These are phyloP conservation scores for Alternaria gansuensis DNA, from an alignment of 2,329 filamentous ascomycete species.

Conservation along the genomic window DNA sequence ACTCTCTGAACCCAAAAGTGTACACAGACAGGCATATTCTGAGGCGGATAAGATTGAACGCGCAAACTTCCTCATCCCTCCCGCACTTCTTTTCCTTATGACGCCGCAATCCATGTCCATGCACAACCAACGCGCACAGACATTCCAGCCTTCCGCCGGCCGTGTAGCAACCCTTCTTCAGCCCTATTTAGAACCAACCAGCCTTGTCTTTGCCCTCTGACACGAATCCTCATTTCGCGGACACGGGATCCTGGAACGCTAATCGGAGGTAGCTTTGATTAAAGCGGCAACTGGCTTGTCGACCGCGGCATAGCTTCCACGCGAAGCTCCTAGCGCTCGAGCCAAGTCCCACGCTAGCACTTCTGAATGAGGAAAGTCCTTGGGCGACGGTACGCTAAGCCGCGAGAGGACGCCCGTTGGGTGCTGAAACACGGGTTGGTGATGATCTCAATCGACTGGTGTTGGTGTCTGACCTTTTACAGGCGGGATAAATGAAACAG, in stretches of 20 bases:
- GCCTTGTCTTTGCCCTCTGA: constrained; percentile 5
- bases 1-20: not conserved
- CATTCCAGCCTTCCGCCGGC: constrained; percentile 29
- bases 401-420: constrained; percentile 13
- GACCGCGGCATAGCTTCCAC: constrained; percentile 7
- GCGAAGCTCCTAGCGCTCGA: not conserved
- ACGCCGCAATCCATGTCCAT: constrained; percentile 29
- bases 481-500: not conserved
- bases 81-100: constrained; percentile 25
- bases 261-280: constrained; percentile 6
- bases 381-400: constrained; percentile 7
- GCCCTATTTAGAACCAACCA: constrained; percentile 21
- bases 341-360: constrained; percentile 1
- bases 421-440: constrained; percentile 14
- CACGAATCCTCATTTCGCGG: constrained; percentile 23
- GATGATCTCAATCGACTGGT: not conserved
- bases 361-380: constrained; percentile 11
- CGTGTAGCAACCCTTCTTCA: constrained; percentile 28
- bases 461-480: not conserved
- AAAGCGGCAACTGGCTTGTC: constrained; percentile 1
- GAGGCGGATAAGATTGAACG: constrained; percentile 7
- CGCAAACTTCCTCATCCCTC: constrained; percentile 19
- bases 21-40: not conserved
- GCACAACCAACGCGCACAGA: constrained; percentile 37
- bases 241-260: constrained; percentile 15